Evolutionary conservation across 148 eudicot genomes (phyloP).

Genomic region (Cornus florida): DNA sequence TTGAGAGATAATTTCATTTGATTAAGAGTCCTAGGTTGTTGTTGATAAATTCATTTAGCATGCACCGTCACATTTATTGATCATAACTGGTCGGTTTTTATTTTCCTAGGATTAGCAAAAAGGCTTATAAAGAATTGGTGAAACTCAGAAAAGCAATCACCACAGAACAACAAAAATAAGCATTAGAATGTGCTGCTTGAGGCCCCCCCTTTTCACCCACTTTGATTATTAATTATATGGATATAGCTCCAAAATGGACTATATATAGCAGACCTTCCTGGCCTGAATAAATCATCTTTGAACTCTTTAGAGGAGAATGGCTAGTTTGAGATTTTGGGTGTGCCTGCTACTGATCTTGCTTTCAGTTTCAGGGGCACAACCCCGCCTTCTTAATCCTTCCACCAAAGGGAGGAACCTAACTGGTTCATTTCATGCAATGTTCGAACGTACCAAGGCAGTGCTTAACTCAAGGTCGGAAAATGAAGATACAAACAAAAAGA

Average conservation of each 20-base stretch:
- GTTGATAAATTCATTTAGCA: conserved; percentile 3
- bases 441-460: conserved; percentile 1
- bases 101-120: not conserved
- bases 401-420: not conserved
- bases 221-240: conserved; percentile 13
- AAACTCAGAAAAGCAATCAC: not conserved
- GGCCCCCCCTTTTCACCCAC: conserved; percentile 7
- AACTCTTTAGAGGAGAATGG: conserved; percentile 4
- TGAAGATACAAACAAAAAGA: conserved; percentile 3
- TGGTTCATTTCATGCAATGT: conserved; percentile 17
- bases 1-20: not conserved
- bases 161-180: not conserved
- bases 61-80: not conserved
- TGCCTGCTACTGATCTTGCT: conserved; percentile 12
- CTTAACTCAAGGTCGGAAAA: not conserved
- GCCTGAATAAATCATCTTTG: not conserved
- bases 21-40: conserved; percentile 5
- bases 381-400: conserved; percentile 13
- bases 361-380: conserved; percentile 11
- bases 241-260: not conserved
- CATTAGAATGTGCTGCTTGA: not conserved
- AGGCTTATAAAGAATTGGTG: not conserved
- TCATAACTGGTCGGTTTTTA: conserved; percentile 8
- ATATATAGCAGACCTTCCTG: conserved; percentile 6
- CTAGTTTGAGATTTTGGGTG: conserved; percentile 11